Percentiles rank a stretch among this genome's conserved stretches.
phyloP scores from a whole-genome alignment of 495 filamentous ascomycete species.

The Haplographium delicatum region DNA sequence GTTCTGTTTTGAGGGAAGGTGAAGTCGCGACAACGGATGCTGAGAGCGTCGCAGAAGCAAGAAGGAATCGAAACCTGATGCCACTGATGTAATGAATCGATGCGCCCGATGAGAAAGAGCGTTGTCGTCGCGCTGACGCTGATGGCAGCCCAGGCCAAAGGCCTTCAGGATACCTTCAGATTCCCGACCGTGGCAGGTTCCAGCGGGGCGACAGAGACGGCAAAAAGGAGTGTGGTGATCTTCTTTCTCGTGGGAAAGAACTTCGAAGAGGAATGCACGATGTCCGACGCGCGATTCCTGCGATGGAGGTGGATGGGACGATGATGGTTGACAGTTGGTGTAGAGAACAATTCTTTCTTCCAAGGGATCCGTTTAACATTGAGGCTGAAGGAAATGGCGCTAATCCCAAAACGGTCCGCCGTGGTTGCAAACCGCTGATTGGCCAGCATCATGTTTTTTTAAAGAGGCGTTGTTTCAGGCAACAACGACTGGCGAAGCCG shows the following conservation, averaged over 20 bases:
- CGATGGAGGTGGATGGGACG: slow-evolving; percentile 6
- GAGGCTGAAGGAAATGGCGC: not conserved
- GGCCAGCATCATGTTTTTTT: not conserved
- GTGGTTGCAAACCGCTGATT: not conserved
- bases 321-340: slow-evolving; percentile 8
- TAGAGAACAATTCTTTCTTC: not conserved
- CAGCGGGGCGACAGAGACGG: slow-evolving; percentile 14
- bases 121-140: slow-evolving; percentile 20
- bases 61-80: slow-evolving; percentile 3
- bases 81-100: slow-evolving; percentile 12
- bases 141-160: slow-evolving; percentile 24
- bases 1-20: not conserved
- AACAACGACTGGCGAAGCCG: not conserved
- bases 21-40: not conserved
- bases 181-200: slow-evolving; percentile 12
- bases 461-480: not conserved
- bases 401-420: not conserved
- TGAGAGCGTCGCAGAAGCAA: slow-evolving; percentile 3
- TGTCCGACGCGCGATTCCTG: slow-evolving; percentile 25
- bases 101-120: slow-evolving; percentile 12
- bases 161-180: slow-evolving; percentile 11
- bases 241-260: slow-evolving; percentile 27
- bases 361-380: not conserved
- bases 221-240: slow-evolving; percentile 20
- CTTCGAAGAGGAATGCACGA: slow-evolving; percentile 24